Evolutionary conservation across 139 green algal genomes (phyloP).

Genomic region (Volvox africanus): DNA sequence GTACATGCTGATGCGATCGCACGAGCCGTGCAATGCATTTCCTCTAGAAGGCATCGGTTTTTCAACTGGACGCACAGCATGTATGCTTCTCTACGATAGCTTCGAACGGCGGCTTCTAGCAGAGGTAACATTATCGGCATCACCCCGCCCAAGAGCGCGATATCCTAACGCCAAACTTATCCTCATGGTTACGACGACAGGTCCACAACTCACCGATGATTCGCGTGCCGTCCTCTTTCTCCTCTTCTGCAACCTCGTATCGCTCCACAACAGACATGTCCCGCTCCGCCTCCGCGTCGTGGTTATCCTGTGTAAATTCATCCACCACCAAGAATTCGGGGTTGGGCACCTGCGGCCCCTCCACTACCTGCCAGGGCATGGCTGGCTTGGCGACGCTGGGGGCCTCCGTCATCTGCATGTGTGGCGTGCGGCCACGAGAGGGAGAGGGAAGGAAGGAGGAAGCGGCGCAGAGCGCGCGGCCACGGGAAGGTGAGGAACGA

Average conservation of each 20-base stretch:
- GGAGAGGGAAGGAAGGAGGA: not conserved
- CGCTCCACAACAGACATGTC: not conserved
- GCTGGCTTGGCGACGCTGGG: not conserved
- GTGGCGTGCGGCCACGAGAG: not conserved
- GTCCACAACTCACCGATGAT: conserved; percentile 8
- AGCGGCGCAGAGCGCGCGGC: too few relatives aligned
- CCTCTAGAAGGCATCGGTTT: too few relatives aligned
- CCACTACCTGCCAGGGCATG: conserved; percentile 26
- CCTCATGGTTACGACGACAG: too few relatives aligned
- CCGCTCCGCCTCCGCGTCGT: not conserved
- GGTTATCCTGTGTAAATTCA: not conserved
- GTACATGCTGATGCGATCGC: too few relatives aligned
- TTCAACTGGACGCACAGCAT: too few relatives aligned
- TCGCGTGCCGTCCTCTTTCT: conserved; percentile 21
- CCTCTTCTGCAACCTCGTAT: conserved; percentile 36
- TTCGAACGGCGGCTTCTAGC: too few relatives aligned
- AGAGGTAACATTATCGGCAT: too few relatives aligned
- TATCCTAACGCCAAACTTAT: too few relatives aligned
- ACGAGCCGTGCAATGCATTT: too few relatives aligned
- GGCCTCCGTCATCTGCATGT: conserved; percentile 8
- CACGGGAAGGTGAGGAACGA: too few relatives aligned
- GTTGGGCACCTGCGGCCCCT: not conserved
- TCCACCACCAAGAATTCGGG: not conserved
- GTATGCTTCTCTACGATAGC: too few relatives aligned
- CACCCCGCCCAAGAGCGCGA: too few relatives aligned